These are phyloP conservation scores for Tephrocybe sp. DNA, from an alignment of 768 basidiomycete genomes.

Conservation along the genomic window DNA sequence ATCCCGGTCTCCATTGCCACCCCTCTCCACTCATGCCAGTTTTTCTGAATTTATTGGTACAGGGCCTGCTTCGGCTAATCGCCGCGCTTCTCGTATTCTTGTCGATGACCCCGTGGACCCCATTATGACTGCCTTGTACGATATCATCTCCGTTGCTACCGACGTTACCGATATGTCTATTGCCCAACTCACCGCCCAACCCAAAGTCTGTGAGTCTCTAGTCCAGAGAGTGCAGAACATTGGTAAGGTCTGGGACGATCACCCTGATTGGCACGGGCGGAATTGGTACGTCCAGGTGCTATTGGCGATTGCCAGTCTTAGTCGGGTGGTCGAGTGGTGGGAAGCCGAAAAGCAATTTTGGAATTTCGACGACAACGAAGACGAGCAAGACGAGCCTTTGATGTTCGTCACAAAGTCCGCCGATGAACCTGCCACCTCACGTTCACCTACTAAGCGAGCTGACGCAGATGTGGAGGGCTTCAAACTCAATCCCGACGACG, in stretches of 20 bases:
- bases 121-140: slow-evolving; percentile 87
- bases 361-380: slow-evolving; percentile 94
- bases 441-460: slow-evolving; percentile 34
- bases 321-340: slow-evolving; percentile 99
- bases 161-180: slow-evolving; percentile 91
- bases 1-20: slow-evolving; percentile 89
- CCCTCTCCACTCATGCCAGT: slow-evolving; percentile 58
- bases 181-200: slow-evolving; percentile 78
- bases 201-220: slow-evolving; percentile 81
- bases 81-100: slow-evolving; percentile 78
- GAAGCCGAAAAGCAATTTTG: slow-evolving; percentile 99
- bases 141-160: slow-evolving; percentile 89
- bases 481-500: slow-evolving; percentile 52
- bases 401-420: slow-evolving; percentile 92
- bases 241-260: slow-evolving; percentile 95
- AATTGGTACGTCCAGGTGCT: slow-evolving; percentile 98
- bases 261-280: slow-evolving; percentile 96
- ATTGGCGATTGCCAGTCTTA: slow-evolving; percentile 92
- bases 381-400: slow-evolving; percentile 87
- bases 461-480: slow-evolving; percentile 42
- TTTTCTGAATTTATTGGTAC: slow-evolving; percentile 53
- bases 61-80: slow-evolving; percentile 49
- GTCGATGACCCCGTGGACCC: slow-evolving; percentile 86
- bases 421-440: slow-evolving; percentile 44
- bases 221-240: slow-evolving; percentile 90